A percentile compares a stretch with the other conserved stretches of the same genome.
These are phyloP conservation scores for Epichloe amarillans DNA, from an alignment of 2,329 filamentous ascomycete species.

Conservation along the genomic window DNA sequence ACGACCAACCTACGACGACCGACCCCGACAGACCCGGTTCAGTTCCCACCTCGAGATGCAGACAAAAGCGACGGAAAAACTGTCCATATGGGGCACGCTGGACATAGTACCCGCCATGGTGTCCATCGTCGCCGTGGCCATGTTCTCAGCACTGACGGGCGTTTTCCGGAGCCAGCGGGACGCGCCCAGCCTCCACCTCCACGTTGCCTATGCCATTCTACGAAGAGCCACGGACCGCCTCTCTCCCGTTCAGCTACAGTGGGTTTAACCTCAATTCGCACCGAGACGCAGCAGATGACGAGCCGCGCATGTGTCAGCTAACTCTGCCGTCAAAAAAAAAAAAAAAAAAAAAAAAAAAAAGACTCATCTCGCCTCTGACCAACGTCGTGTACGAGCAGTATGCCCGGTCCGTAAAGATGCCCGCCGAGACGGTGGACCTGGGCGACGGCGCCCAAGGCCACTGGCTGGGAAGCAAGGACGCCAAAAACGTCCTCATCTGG, in stretches of 20 bases:
- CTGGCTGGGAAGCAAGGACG: constrained; percentile 11
- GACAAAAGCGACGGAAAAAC: neutral
- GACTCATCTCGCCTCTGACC: constrained; percentile 9
- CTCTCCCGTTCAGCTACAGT: constrained; percentile 10
- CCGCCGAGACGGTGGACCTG: constrained; percentile 10
- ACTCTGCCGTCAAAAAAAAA: neutral
- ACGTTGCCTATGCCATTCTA: constrained; percentile 12
- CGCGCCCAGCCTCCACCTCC: constrained; percentile 10
- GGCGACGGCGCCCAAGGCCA: constrained; percentile 9
- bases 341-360: constrained; percentile 3
- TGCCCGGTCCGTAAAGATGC: constrained; percentile 5
- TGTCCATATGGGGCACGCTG: constrained; percentile 7
- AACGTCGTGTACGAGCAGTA: constrained; percentile 10
- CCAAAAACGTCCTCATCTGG: constrained; percentile 12
- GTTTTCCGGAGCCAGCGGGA: constrained; percentile 7
- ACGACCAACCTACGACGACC: no score
- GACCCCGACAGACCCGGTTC: no score
- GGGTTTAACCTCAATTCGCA: neutral
- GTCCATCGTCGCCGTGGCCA: constrained; percentile 5
- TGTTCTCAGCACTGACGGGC: constrained; percentile 7
- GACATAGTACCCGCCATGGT: constrained; percentile 10
- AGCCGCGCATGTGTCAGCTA: neutral
- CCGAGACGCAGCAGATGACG: neutral
- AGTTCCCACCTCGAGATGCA: neutral
- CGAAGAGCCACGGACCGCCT: constrained; percentile 9